Percentiles rank a stretch among this genome's conserved stretches.
Conservation (phyloP, 148 eudicot genomes). For the Diospyros lotus region DNA sequence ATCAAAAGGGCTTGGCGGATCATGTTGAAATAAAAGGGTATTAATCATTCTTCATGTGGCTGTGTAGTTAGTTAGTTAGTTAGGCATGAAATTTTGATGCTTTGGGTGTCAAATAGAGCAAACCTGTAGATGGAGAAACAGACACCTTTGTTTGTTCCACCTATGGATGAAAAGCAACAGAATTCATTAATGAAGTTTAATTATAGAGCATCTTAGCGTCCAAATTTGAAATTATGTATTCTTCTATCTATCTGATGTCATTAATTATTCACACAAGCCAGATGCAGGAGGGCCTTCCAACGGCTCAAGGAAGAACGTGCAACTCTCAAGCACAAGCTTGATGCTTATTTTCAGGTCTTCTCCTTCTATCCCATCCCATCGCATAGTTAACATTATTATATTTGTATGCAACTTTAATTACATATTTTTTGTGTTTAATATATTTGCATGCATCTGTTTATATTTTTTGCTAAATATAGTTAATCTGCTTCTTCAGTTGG, state of each 20-base stretch:
- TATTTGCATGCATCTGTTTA: not conserved
- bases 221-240: not conserved
- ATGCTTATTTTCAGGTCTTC: conserved; percentile 77
- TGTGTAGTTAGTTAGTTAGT: too few relatives aligned
- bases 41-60: too few relatives aligned
- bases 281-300: conserved; percentile 76
- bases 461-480: not conserved
- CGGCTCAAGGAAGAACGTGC: conserved; percentile 75
- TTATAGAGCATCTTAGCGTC: too few relatives aligned
- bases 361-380: not conserved
- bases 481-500: conserved; percentile 39
- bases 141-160: too few relatives aligned
- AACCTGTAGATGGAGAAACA: too few relatives aligned
- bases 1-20: too few relatives aligned
- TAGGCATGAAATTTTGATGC: too few relatives aligned
- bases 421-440: too few relatives aligned
- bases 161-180: too few relatives aligned
- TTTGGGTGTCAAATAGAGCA: too few relatives aligned
- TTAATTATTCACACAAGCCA: conserved; percentile 20
- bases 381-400: not conserved
- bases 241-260: not conserved
- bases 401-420: not conserved
- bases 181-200: too few relatives aligned
- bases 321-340: conserved; percentile 68
- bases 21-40: too few relatives aligned